Percentiles rank a stretch among this genome's conserved stretches.
Conservation (phyloP, 2,329 filamentous ascomycete species). For the Exophiala lecanii-corni region DNA sequence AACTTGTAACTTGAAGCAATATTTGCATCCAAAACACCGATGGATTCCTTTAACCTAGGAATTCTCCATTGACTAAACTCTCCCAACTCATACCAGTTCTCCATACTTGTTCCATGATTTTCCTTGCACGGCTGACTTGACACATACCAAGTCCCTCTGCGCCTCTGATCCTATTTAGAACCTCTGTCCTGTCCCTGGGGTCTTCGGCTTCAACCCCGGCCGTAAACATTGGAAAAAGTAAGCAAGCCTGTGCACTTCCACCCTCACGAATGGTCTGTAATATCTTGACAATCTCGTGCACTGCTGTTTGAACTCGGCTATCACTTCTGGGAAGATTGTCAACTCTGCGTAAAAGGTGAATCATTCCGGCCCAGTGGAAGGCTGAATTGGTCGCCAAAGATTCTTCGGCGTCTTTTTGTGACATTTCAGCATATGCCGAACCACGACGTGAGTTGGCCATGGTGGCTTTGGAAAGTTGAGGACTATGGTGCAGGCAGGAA, state of each 20-base stretch:
- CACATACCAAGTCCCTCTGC: constrained; percentile 72
- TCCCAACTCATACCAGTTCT: constrained; percentile 65
- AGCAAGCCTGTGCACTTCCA: constrained; percentile 67
- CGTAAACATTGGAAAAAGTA: constrained; percentile 77
- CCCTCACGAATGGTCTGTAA: constrained; percentile 60
- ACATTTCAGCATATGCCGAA: constrained; percentile 44
- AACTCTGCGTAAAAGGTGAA: constrained; percentile 71
- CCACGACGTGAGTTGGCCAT: constrained; percentile 16
- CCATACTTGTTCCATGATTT: constrained; percentile 66
- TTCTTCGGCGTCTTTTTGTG: constrained; percentile 57
- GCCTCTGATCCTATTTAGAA: constrained; percentile 61
- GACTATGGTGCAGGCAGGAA: constrained; percentile 37
- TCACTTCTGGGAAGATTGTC: constrained; percentile 57
- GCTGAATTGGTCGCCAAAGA: constrained; percentile 70
- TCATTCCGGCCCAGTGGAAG: constrained; percentile 72
- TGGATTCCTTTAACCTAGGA: constrained; percentile 62
- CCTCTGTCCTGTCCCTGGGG: constrained; percentile 51
- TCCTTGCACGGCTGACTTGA: constrained; percentile 62
- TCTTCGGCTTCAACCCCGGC: constrained; percentile 70
- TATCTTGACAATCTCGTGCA: constrained; percentile 59
- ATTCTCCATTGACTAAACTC: constrained; percentile 58
- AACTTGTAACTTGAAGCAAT: no score
- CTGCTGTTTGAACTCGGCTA: constrained; percentile 57
- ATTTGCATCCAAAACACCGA: no score
- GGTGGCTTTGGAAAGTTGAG: constrained; percentile 24